Conservation (phyloP, 179 eudicot genomes). For the Silene noctiflora region DNA sequence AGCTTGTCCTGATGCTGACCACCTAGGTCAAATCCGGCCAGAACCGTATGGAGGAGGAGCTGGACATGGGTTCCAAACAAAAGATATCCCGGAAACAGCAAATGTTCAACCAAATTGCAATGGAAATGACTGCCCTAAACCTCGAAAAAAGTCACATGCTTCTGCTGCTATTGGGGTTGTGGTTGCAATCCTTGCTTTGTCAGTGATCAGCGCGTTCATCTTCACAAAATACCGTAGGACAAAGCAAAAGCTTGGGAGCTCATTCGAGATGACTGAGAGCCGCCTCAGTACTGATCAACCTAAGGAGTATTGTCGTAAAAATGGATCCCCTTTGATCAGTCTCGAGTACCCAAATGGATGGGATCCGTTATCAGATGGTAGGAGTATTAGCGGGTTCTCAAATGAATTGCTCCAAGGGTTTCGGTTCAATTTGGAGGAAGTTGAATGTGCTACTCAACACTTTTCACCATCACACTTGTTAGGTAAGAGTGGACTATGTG, state of each 20-base stretch:
- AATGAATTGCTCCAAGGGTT: conserved; percentile 52
- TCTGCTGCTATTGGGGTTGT: conserved; percentile 47
- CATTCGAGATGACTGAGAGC: conserved; percentile 48
- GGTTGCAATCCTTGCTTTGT: conserved; percentile 32
- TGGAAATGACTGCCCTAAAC: conserved; percentile 37
- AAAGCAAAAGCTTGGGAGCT: conserved; percentile 72
- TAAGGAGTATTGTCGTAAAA: conserved; percentile 52
- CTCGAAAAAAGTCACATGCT: conserved; percentile 39
- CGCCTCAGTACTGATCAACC: conserved; percentile 68
- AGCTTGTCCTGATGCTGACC: conserved; percentile 46
- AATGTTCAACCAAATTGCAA: conserved; percentile 47
- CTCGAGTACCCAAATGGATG: conserved; percentile 74
- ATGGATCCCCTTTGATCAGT: conserved; percentile 66
- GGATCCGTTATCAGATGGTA: conserved; percentile 69
- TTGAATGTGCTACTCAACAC: conserved; percentile 65
- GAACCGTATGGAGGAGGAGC: conserved; percentile 44
- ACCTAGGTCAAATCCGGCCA: conserved; percentile 39
- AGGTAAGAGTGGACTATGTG: conserved; percentile 58
- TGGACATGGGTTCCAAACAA: conserved; percentile 31
- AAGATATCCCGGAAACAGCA: conserved; percentile 66
- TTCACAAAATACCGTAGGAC: conserved; percentile 57
- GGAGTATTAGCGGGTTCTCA: conserved; percentile 39
- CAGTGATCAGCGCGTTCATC: conserved; percentile 42
- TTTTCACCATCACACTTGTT: conserved; percentile 55
- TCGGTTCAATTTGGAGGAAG: conserved; percentile 64